Evolutionary conservation across 768 basidiomycete genomes (phyloP).

Genomic region (Plicaturopsis crispa): DNA sequence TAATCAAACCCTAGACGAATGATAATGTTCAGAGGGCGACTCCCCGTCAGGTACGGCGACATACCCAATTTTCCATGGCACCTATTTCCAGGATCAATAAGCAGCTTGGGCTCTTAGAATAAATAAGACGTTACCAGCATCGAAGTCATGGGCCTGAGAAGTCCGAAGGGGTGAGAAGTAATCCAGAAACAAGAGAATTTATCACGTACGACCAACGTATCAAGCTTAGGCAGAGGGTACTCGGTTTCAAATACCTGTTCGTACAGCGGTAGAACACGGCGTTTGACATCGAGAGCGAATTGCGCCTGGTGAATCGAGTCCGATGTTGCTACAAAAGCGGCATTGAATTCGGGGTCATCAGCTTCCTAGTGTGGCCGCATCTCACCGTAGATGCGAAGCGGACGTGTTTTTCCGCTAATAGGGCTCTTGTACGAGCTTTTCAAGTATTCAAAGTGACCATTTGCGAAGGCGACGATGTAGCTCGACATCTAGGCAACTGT

Average conservation of each 20-base stretch:
- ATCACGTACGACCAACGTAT: constrained; percentile 70
- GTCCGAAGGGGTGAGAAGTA: too few species aligned
- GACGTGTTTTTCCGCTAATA: constrained; percentile 70
- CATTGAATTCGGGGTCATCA: not conserved
- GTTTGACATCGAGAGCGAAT: constrained; percentile 85
- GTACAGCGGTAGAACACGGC: constrained; percentile 77
- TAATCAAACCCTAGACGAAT: constrained; percentile 65
- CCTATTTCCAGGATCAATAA: constrained; percentile 22
- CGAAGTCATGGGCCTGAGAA: constrained; percentile 72
- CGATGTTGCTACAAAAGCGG: constrained; percentile 54
- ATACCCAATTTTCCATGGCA: constrained; percentile 89
- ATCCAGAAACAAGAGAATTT: too few species aligned
- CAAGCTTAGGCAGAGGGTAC: constrained; percentile 90
- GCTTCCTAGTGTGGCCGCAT: constrained; percentile 1
- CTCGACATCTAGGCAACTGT: too few species aligned
- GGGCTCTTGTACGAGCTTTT: constrained; percentile 75
- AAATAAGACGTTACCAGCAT: constrained; percentile 45
- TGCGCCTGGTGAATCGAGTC: constrained; percentile 79
- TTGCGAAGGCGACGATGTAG: constrained; percentile 85
- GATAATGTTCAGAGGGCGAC: too few species aligned
- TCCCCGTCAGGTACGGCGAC: constrained; percentile 1
- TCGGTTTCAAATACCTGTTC: constrained; percentile 89
- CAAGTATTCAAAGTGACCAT: constrained; percentile 67
- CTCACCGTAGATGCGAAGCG: constrained; percentile 78
- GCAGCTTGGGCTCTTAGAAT: constrained; percentile 2